Evolutionary conservation across 1,284 basidiomycete species (phyloP), one percentile per base, ranked within the genome.

Genomic region (Puccinia coronata): DNA sequence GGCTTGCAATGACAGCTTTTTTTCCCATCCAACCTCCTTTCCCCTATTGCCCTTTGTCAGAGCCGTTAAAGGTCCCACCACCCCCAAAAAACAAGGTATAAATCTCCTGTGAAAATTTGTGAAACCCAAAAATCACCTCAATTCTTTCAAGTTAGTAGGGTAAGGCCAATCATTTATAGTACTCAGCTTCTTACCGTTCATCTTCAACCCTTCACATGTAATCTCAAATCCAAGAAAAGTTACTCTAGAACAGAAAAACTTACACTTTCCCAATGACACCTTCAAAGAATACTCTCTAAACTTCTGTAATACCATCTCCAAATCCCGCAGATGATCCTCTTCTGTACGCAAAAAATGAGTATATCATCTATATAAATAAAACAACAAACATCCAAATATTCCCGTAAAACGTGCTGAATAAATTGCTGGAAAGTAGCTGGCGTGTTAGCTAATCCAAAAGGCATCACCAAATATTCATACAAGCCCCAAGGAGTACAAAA

Each of bases 311-410:
- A 74, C 47, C 12, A 5, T 74, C 28, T 39, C 23, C 14, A 77
- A 28, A 67, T 77, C 57, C 8, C 18, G 65, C n/a, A 34, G 23
- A 67, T 77, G 61, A 14, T 77, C 25, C 16, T 65, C 18, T 9
- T n/a, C 4, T 12, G 57, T 63, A 6, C 31, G 65, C 67, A 5
- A 41, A 67, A 49, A 25, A 77, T 53, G 3, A 77, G n/a, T 34
- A 77, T 77, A 67, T 77, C 34, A 39, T 77, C 75, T 39, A 77
- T 47, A 28, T 65, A 77, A n/a, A n/a, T n/a, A n/a, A n/a, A n/a
- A n/a, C 31, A 77, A 59, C 65, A 49, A 67, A 43, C 43, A 43
- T 43, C 43, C 43, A 43, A 43, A 43, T 43, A 43, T 16, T 8
- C 43, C 6, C 16, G 43, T 16, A 43, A 43, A 43, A 43, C 43